Conservation (phyloP, 305 asterid species). For the Withania somnifera region DNA sequence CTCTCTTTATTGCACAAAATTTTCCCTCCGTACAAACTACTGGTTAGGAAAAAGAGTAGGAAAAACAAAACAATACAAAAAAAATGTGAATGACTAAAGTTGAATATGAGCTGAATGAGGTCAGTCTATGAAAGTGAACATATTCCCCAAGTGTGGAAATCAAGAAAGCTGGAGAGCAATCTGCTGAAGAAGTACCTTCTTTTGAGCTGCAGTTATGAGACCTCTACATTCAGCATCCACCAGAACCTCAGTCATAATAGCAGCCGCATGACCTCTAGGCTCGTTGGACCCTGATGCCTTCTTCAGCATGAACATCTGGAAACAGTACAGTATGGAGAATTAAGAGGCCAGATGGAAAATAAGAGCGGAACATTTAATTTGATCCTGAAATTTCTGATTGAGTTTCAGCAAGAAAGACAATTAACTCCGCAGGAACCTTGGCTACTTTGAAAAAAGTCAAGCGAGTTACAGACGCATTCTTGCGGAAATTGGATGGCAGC, state of each 20-base stretch:
- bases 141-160: slow-evolving; percentile 2
- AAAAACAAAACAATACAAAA: background rate
- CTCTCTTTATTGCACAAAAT: background rate
- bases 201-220: slow-evolving; percentile 57
- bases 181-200: slow-evolving; percentile 61
- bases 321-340: background rate
- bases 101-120: background rate
- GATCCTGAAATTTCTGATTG: background rate
- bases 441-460: background rate
- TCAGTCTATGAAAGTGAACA: background rate
- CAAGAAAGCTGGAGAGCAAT: slow-evolving; percentile 70
- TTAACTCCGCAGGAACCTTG: background rate
- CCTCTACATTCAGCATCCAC: slow-evolving; percentile 69
- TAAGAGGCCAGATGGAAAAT: background rate
- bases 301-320: slow-evolving; percentile 65
- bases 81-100: background rate
- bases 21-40: background rate
- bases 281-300: slow-evolving; percentile 54
- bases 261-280: slow-evolving; percentile 80
- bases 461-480: background rate
- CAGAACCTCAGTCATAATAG: slow-evolving; percentile 74
- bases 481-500: background rate
- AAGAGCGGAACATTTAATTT: background rate
- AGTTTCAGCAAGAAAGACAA: background rate
- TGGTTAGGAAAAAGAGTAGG: background rate